Conservation (phyloP, 2,329 filamentous ascomycete species). For the Hymenoscyphus infarciens region DNA sequence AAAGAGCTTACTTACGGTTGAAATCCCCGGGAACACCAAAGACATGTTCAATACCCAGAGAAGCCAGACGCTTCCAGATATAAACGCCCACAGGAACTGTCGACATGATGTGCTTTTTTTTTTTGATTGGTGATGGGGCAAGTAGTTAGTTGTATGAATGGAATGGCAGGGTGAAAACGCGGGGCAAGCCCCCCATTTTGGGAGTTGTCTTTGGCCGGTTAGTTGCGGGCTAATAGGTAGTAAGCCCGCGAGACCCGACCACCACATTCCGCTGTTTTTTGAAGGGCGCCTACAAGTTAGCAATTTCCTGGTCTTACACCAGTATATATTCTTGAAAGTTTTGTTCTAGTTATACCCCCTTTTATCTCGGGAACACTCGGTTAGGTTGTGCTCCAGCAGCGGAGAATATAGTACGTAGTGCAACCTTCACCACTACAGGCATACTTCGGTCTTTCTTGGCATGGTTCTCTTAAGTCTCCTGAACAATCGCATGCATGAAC, state of each 20-base stretch:
- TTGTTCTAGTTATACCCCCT: too few species aligned
- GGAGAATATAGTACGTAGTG: background rate
- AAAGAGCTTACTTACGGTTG: constrained; percentile 25
- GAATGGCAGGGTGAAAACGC: background rate
- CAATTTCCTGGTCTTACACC: background rate
- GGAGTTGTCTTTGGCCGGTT: background rate
- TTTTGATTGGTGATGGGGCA: background rate
- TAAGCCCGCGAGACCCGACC: background rate
- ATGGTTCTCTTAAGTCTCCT: too few species aligned
- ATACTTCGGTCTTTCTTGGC: too few species aligned
- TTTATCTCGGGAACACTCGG: background rate
- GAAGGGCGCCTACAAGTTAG: background rate
- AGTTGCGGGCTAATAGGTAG: background rate
- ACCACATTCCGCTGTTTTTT: background rate
- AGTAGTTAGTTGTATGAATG: background rate
- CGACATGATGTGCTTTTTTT: background rate
- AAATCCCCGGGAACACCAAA: constrained; percentile 34
- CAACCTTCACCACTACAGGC: too few species aligned
- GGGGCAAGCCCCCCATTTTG: background rate
- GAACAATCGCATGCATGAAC: too few species aligned
- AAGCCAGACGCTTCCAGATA: constrained; percentile 29
- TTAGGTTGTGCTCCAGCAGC: background rate
- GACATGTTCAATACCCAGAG: constrained; percentile 31
- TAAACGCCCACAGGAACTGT: constrained; percentile 31
- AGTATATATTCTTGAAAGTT: background rate